phyloP scores from a whole-genome alignment of 164 flowering plant species.

The Vitis rotundifolia region DNA sequence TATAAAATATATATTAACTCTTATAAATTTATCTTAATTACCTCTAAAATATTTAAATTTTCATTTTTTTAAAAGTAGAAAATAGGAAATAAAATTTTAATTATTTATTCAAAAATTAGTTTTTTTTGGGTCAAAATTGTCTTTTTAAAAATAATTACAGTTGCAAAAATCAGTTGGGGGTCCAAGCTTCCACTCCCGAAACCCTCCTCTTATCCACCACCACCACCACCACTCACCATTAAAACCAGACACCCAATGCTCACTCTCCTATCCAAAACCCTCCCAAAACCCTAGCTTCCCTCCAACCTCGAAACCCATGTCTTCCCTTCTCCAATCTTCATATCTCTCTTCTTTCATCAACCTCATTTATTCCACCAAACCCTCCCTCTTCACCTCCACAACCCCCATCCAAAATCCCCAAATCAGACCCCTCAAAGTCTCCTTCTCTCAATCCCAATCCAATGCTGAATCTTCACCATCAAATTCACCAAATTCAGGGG shows the following conservation, averaged over 20 bases:
- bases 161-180: too few relatives aligned
- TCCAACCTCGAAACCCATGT: conserved; percentile 21
- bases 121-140: too few relatives aligned
- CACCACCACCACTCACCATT: not conserved
- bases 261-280: not conserved
- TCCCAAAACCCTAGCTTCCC: conserved; percentile 12
- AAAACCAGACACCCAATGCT: not conserved
- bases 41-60: too few relatives aligned
- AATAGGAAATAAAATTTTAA: too few relatives aligned
- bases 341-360: conserved; percentile 30
- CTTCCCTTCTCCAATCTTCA: conserved; percentile 28
- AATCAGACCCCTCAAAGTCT: conserved; percentile 24
- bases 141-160: too few relatives aligned
- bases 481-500: conserved; percentile 23
- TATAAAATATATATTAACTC: too few relatives aligned
- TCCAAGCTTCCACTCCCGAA: too few relatives aligned
- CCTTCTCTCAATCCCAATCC: conserved; percentile 33
- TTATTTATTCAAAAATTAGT: too few relatives aligned
- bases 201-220: conserved; percentile 9
- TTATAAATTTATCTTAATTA: too few relatives aligned
- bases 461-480: conserved; percentile 29
- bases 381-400: conserved; percentile 22
- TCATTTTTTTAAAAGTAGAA: too few relatives aligned
- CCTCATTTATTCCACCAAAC: conserved; percentile 17
- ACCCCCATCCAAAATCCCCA: not conserved